Evolutionary conservation across 2,329 filamentous ascomycete species (phyloP).

Genomic region (Aspergillus fumigatus): DNA sequence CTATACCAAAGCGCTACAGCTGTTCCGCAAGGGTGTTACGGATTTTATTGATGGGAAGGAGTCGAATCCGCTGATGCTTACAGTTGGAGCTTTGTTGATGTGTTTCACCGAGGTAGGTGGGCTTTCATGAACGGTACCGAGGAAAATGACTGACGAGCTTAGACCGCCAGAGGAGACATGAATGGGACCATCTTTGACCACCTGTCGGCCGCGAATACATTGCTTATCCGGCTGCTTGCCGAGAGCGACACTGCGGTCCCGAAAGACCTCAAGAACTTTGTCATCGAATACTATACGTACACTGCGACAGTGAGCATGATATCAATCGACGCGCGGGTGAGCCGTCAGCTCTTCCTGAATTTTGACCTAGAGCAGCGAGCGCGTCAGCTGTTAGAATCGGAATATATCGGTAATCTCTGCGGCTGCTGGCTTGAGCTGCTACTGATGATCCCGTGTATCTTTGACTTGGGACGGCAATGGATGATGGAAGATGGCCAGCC

Average conservation of each 20-base stretch:
- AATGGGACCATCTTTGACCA: slow-evolving; percentile 47
- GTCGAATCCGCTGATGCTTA: slow-evolving; percentile 35
- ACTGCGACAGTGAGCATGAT: slow-evolving; percentile 47
- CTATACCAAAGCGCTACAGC: slow-evolving; percentile 26
- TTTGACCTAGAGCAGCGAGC: slow-evolving; percentile 42
- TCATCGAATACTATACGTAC: slow-evolving; percentile 49
- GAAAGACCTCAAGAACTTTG: slow-evolving; percentile 41
- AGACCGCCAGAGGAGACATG: slow-evolving; percentile 43
- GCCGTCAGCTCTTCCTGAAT: slow-evolving; percentile 29
- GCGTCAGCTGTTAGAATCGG: slow-evolving; percentile 20
- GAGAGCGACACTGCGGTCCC: slow-evolving; percentile 29
- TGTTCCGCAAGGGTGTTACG: slow-evolving; percentile 25
- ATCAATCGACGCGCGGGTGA: slow-evolving; percentile 34
- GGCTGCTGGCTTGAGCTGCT: slow-evolving; percentile 29
- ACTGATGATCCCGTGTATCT: slow-evolving; percentile 28
- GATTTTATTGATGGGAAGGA: slow-evolving; percentile 30
- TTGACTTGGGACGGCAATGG: slow-evolving; percentile 32
- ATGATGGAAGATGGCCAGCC: slow-evolving; percentile 24
- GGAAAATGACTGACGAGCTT: slow-evolving; percentile 4
- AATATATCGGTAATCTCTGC: slow-evolving; percentile 28
- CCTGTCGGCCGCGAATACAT: slow-evolving; percentile 41
- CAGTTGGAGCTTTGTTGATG: slow-evolving; percentile 44
- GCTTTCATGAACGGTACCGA: neutral
- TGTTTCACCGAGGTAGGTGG: slow-evolving; percentile 44
- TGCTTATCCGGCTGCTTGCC: slow-evolving; percentile 37